phyloP scores from a whole-genome alignment of 1,284 basidiomycete species.

The Puccinia horiana region DNA sequence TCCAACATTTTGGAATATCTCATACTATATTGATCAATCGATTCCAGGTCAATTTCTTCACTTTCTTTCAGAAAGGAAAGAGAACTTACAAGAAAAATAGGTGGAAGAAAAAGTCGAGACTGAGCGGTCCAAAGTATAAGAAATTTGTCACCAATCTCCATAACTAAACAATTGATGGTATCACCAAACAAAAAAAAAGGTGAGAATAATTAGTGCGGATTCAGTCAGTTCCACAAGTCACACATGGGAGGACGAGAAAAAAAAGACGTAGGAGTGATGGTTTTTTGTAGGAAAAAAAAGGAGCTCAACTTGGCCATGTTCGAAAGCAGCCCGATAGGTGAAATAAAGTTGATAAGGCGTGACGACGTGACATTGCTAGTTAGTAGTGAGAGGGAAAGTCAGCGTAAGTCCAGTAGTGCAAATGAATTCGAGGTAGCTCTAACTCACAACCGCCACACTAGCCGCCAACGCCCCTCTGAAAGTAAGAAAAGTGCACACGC shows the following conservation, averaged over 20 bases:
- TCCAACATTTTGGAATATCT: constrained; percentile 93
- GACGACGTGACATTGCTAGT: constrained; percentile 46
- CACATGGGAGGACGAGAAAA: no score
- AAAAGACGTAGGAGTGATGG: no score
- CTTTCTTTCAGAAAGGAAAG: background rate
- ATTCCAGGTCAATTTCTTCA: background rate
- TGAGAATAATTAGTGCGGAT: background rate
- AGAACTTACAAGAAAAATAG: constrained; percentile 77
- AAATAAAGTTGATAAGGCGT: constrained; percentile 50
- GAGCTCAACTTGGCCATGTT: constrained; percentile 44
- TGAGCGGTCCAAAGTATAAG: constrained; percentile 91
- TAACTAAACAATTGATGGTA: constrained; percentile 63
- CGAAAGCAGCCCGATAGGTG: constrained; percentile 46
- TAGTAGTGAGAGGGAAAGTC: background rate
- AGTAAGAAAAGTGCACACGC: background rate
- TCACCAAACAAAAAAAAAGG: background rate
- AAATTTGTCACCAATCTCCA: constrained; percentile 90
- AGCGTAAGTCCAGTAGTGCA: background rate
- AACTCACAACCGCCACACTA: constrained; percentile 47
- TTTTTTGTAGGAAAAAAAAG: background rate
- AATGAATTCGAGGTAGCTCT: background rate
- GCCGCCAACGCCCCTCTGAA: constrained; percentile 43
- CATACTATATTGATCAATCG: constrained; percentile 65
- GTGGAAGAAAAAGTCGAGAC: constrained; percentile 93
- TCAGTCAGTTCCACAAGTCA: background rate